Evolutionary conservation across 2,329 filamentous ascomycete species (phyloP).

Genomic region (Aspergillus piperis): DNA sequence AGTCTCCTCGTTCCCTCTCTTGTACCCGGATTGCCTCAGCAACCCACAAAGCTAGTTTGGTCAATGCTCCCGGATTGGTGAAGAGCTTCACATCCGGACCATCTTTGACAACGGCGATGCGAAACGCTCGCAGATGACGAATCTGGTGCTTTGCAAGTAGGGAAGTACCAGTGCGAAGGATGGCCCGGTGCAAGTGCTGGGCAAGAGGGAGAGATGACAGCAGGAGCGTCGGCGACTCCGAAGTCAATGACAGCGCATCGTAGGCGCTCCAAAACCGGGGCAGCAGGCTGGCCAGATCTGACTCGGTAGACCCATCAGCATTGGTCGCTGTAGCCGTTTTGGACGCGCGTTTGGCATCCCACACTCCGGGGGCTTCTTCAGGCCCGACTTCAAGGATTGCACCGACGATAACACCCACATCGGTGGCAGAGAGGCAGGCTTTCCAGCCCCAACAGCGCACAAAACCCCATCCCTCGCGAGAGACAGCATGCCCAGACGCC

Average conservation of each 20-base stretch:
- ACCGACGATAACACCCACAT: conserved; percentile 89
- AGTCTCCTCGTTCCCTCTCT: conserved; percentile 77
- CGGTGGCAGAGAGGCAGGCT: conserved; percentile 86
- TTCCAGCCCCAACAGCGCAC: conserved; percentile 98
- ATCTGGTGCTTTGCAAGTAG: conserved; percentile 94
- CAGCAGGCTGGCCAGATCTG: conserved; percentile 37
- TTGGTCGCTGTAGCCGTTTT: conserved; percentile 21
- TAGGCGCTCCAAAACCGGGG: conserved; percentile 61
- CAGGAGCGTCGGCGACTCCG: conserved; percentile 52
- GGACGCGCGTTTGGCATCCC: conserved; percentile 35
- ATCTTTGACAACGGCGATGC: conserved; percentile 94
- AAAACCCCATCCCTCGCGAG: conserved; percentile 93
- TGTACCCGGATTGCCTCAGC: conserved; percentile 89
- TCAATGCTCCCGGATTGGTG: conserved; percentile 86
- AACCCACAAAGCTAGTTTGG: conserved; percentile 92
- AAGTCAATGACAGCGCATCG: conserved; percentile 55
- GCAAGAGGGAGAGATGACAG: conserved; percentile 79
- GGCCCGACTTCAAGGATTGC: conserved; percentile 87
- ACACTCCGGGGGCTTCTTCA: conserved; percentile 34
- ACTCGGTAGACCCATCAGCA: conserved; percentile 23
- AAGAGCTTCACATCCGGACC: conserved; percentile 90
- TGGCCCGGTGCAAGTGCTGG: conserved; percentile 86
- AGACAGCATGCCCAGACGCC: conserved; percentile 68
- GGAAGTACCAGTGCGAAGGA: conserved; percentile 87
- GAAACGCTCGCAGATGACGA: conserved; percentile 85